These are phyloP conservation scores for Paratinospora sagittata DNA, from an alignment of 164 flowering plant species.

Conservation along the genomic window DNA sequence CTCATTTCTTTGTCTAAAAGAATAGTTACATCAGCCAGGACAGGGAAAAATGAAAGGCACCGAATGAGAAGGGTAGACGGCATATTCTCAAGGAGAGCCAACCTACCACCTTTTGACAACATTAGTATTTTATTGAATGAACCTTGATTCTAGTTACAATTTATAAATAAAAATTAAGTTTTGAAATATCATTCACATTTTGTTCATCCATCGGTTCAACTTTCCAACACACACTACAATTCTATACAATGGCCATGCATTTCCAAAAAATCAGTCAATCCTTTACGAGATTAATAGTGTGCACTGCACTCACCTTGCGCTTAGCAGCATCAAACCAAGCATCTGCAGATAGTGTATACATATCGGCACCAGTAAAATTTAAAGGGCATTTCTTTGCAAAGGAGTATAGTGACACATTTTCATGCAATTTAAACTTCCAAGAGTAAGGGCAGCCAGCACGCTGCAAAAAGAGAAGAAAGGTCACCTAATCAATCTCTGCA, in stretches of 20 bases:
- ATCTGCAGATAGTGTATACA: conserved; percentile 64
- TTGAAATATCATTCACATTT: background rate
- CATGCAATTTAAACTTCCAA: conserved; percentile 71
- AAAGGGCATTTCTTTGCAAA: conserved; percentile 77
- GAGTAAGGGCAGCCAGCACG: conserved; percentile 83
- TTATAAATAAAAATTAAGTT: background rate
- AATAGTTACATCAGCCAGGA: background rate
- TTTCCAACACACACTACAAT: too few species aligned
- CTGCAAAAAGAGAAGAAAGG: conserved; percentile 26
- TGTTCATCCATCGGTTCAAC: background rate
- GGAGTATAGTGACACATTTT: conserved; percentile 62
- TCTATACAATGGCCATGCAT: background rate
- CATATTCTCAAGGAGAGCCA: too few species aligned
- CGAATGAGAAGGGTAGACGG: too few species aligned
- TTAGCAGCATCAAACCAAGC: conserved; percentile 98
- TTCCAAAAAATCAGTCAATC: too few species aligned
- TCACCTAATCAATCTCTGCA: conserved; percentile 65
- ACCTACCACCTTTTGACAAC: too few species aligned
- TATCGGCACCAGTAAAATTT: conserved; percentile 91
- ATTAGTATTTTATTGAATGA: too few species aligned
- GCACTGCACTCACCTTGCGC: conserved; percentile 43
- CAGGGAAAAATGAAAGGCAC: background rate
- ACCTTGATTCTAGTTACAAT: too few species aligned
- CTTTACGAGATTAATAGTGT: background rate
- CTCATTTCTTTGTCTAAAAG: too few species aligned